phyloP scores from a whole-genome alignment of 2,329 filamentous ascomycete species.

The Phialocephala subalpina region DNA sequence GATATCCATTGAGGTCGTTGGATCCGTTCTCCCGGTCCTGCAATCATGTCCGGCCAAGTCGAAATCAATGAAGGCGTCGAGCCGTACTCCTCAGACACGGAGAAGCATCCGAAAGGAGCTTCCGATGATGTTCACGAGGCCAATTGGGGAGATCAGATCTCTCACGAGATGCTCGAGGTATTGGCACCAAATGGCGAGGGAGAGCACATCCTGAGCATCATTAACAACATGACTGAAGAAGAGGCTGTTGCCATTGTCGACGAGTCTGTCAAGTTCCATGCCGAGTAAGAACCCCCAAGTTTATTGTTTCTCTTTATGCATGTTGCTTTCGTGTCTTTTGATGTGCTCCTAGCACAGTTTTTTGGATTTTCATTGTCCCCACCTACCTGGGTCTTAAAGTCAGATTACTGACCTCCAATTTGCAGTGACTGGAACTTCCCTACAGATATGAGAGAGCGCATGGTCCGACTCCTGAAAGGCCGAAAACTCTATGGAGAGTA shows the following conservation, averaged over 20 bases:
- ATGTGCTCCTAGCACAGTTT: not conserved
- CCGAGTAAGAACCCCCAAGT: conserved; percentile 36
- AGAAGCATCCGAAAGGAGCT: conserved; percentile 39
- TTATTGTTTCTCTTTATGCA: not conserved
- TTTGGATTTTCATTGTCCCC: not conserved
- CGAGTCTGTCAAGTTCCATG: conserved; percentile 49
- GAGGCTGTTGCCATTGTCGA: conserved; percentile 50
- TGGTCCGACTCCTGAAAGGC: conserved; percentile 49
- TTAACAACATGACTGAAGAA: conserved; percentile 53
- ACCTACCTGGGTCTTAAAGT: not conserved
- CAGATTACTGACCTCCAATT: not conserved
- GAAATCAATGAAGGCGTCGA: conserved; percentile 26
- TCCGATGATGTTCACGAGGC: conserved; percentile 8
- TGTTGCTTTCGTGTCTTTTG: not conserved
- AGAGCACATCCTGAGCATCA: conserved; percentile 52
- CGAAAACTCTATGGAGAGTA: conserved; percentile 50
- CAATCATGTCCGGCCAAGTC: conserved; percentile 25
- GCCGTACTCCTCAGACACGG: conserved; percentile 33
- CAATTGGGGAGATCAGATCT: conserved; percentile 47
- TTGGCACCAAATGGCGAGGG: conserved; percentile 53
- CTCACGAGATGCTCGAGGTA: conserved; percentile 49
- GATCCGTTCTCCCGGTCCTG: not conserved
- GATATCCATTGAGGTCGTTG: not conserved
- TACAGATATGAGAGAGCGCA: conserved; percentile 51
- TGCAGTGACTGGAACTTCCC: conserved; percentile 52